Evolutionary conservation across 495 filamentous ascomycete species (phyloP), one percentile per base, ranked within the genome.

Genomic region (Sordaria brevicollis): DNA sequence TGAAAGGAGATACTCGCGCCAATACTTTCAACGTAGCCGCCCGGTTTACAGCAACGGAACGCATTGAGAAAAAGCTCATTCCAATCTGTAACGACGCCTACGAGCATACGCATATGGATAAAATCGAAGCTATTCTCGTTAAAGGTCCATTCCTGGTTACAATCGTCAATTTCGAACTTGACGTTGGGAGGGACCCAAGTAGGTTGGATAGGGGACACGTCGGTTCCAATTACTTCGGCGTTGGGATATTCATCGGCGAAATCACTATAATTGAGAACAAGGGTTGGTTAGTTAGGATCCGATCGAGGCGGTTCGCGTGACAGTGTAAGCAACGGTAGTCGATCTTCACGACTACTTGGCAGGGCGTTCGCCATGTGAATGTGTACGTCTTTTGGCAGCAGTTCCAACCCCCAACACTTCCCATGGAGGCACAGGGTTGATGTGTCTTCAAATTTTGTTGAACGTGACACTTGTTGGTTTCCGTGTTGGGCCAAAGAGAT

Each of bases 161-260:
- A 80, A 69, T 88, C 86, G 49, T 88, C 86, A 41, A 88, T 78
- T 71, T 86, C 81, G 68, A 87, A 88, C 21, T 76, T 71, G 1
- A 84, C 76, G 70, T 85, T 85, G 3, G 81, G 80, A 3, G 83
- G 83, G 0, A 82, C 81, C 79, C 82, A 81, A 31, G 73, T 68
- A 0, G 83, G 82, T 69, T 88, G 86, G 65, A 86, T 88, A 0
- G 85, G 81, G 11, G 83, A 86, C 37, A 91, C 81, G 73, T 91
- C 89, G 13, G 88, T 88, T 10, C 89, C 89, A 49, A 88, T 76
- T 31, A 90, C 81, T 19, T 84, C 80, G 11, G 83, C 79, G 17
- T 74, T 19, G 0, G 86, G 87, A 76, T 80, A 85, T 4, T 81
- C 73, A 71, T 90, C 87, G 66, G 74, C 74, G 41, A 76, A 75